Conservation (phyloP, 495 filamentous ascomycete species). For the Collariella sp. region DNA sequence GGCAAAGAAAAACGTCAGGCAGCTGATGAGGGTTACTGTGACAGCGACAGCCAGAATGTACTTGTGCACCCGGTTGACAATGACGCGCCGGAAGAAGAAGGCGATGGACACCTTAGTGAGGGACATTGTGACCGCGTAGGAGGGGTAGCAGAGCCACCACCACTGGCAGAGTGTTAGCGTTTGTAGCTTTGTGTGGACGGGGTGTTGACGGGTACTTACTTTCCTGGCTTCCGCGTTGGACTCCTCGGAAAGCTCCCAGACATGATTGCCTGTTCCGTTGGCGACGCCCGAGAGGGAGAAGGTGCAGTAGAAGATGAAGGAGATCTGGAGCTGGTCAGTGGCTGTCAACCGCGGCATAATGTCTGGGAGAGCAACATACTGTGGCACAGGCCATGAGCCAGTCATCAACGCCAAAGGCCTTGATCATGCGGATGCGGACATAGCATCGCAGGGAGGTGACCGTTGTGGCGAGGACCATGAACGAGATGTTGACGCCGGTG, state of each 20-base stretch:
- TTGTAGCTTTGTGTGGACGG: no score
- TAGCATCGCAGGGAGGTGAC: constrained; percentile 11
- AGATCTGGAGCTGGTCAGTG: background rate
- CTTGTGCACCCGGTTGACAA: constrained; percentile 30
- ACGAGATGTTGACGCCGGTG: constrained; percentile 2
- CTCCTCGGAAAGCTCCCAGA: background rate
- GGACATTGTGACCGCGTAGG: constrained; percentile 19
- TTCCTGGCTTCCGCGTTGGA: constrained; percentile 1
- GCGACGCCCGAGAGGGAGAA: constrained; percentile 8
- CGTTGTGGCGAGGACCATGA: constrained; percentile 1
- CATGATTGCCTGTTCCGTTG: constrained; percentile 8
- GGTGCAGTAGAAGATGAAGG: constrained; percentile 9
- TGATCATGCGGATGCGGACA: constrained; percentile 12
- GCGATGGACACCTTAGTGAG: constrained; percentile 37
- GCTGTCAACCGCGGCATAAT: background rate
- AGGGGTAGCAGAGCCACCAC: constrained; percentile 23
- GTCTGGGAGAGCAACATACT: background rate
- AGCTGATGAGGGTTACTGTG: constrained; percentile 23
- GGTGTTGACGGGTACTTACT: no score
- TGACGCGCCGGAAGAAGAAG: constrained; percentile 37
- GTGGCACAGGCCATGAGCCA: constrained; percentile 10
- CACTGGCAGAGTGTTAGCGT: constrained; percentile 1
- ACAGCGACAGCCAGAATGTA: constrained; percentile 28
- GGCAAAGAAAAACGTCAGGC: constrained; percentile 33
- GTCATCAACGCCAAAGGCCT: constrained; percentile 14